These are phyloP conservation scores for Kalmanozyma brasiliensis DNA, from an alignment of 1,284 basidiomycete species.

Conservation along the genomic window DNA sequence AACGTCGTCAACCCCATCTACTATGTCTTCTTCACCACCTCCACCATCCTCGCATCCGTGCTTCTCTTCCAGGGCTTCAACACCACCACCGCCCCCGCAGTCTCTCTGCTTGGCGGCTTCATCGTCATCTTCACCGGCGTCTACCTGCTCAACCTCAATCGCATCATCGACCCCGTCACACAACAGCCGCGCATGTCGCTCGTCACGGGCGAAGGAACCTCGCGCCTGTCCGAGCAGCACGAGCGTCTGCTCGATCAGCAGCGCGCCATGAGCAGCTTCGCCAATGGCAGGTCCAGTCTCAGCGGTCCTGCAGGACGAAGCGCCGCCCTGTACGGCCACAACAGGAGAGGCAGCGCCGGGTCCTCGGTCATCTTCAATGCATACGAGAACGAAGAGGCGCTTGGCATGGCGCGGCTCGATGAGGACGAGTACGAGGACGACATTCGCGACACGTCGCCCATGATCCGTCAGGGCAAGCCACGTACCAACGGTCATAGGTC, in stretches of 20 bases:
- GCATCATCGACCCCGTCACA: constrained; percentile 57
- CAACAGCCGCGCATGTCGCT: constrained; percentile 62
- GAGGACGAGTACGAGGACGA: constrained; percentile 53
- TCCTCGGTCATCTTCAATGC: constrained; percentile 59
- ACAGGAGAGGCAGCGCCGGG: constrained; percentile 40
- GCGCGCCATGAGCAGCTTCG: constrained; percentile 45
- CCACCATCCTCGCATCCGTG: constrained; percentile 91
- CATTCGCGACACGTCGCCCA: constrained; percentile 33
- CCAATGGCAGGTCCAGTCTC: constrained; percentile 33
- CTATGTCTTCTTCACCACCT: constrained; percentile 97
- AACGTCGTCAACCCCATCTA: constrained; percentile 99
- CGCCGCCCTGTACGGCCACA: constrained; percentile 30
- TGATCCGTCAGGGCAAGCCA: constrained; percentile 42
- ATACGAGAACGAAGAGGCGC: constrained; percentile 58
- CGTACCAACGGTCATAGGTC: constrained; percentile 15
- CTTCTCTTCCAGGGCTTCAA: constrained; percentile 98
- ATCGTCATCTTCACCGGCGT: constrained; percentile 67
- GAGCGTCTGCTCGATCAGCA: constrained; percentile 55
- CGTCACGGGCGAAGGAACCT: constrained; percentile 61
- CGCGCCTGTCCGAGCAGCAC: constrained; percentile 52
- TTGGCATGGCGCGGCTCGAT: constrained; percentile 56
- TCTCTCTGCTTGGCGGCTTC: constrained; percentile 66
- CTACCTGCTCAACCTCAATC: constrained; percentile 66
- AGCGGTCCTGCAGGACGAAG: constrained; percentile 30
- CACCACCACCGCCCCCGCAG: constrained; percentile 76